Evolutionary conservation across 805 yeast genomes (phyloP).

Genomic region (Schwanniomyces polymorphus): DNA sequence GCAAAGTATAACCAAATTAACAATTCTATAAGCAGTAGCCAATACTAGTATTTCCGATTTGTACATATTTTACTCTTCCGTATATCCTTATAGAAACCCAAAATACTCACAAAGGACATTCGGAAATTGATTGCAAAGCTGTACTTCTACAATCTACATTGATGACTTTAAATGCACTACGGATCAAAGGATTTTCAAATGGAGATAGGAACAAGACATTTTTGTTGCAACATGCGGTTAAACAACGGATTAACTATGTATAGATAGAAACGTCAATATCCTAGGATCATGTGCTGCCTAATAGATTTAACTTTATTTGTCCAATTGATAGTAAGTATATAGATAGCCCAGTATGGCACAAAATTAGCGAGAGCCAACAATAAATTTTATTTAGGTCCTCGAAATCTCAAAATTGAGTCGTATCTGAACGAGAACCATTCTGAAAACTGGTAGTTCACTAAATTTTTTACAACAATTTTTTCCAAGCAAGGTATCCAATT

Average conservation of each 20-base stretch:
- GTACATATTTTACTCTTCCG: neutral
- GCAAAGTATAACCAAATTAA: no score
- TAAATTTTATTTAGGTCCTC: neutral
- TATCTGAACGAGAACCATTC: neutral
- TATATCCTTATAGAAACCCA: neutral
- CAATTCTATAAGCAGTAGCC: no score
- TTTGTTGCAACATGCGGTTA: neutral
- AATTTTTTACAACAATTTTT: neutral
- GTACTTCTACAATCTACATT: neutral
- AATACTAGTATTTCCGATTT: no score
- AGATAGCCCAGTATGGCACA: neutral
- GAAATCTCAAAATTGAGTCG: neutral
- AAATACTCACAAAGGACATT: neutral
- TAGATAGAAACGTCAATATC: neutral
- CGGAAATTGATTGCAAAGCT: neutral
- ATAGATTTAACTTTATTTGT: neutral
- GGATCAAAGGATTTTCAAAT: neutral
- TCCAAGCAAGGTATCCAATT: neutral
- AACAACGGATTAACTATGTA: neutral
- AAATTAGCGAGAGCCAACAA: neutral
- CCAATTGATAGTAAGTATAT: neutral
- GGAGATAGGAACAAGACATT: neutral
- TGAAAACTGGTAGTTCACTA: neutral
- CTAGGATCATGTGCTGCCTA: neutral
- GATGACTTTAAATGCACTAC: neutral